phyloP scores from a whole-genome alignment of 768 basidiomycete genomes.

The Sporobolomyces phaffii region DNA sequence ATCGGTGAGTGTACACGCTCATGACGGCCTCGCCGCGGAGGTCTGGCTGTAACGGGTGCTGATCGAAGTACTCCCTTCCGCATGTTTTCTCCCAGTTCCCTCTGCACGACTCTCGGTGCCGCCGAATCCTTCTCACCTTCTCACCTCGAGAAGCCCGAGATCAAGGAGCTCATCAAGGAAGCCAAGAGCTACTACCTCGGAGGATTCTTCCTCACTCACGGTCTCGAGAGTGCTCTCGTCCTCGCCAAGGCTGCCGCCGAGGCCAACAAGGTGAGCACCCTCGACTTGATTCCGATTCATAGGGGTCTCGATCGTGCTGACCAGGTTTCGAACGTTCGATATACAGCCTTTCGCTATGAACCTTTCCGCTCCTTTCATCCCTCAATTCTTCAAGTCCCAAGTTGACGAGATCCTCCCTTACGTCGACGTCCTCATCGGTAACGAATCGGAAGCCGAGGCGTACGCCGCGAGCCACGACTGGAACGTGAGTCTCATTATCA shows the following conservation, averaged over 20 bases:
- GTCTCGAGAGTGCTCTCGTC: conserved; percentile 62
- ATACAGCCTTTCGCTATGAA: conserved; percentile 87
- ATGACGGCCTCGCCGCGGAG: too few relatives aligned
- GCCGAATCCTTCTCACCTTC: conserved; percentile 82
- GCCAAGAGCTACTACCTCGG: conserved; percentile 90
- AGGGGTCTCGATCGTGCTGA: too few relatives aligned
- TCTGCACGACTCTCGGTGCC: conserved; percentile 81
- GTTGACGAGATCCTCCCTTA: conserved; percentile 74
- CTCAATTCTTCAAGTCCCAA: conserved; percentile 81
- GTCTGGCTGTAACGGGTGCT: too few relatives aligned
- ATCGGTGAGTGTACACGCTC: conserved; percentile 57
- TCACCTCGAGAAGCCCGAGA: conserved; percentile 67
- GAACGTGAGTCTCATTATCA: conserved; percentile 47
- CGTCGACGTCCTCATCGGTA: conserved; percentile 88
- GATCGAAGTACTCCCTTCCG: neutral
- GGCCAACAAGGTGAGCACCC: conserved; percentile 60
- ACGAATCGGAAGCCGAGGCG: conserved; percentile 85
- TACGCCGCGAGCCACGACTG: conserved; percentile 72
- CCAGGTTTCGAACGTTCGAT: too few relatives aligned
- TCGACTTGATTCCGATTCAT: too few relatives aligned
- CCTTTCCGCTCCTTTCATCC: conserved; percentile 94
- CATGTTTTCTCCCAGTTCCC: too few relatives aligned
- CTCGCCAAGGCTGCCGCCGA: conserved; percentile 71
- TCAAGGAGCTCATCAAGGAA: conserved; percentile 68
- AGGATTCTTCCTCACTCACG: conserved; percentile 96